phyloP scores from a whole-genome alignment of 352 stramenopile species.

The Pythium sp. region DNA sequence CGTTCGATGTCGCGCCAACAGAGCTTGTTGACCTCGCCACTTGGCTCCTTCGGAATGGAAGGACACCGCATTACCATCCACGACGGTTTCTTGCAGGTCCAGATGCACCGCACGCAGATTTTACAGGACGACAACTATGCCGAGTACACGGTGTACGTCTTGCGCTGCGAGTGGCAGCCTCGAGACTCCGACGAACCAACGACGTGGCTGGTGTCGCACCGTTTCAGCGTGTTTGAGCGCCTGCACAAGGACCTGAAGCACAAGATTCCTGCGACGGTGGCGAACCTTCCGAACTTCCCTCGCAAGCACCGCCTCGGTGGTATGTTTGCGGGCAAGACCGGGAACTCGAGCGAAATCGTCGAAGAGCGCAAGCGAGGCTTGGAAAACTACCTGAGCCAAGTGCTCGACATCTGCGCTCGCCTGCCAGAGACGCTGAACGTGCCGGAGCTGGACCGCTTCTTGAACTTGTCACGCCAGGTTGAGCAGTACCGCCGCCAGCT shows the following conservation, averaged over 20 bases:
- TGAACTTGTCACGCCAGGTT: conserved; percentile 84
- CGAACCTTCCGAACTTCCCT: conserved; percentile 64
- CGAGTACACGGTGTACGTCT: conserved; percentile 88
- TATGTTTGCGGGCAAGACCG: conserved; percentile 82
- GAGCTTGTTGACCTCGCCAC: conserved; percentile 59
- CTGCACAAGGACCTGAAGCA: conserved; percentile 76
- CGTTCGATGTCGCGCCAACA: conserved; percentile 61
- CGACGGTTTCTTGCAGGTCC: conserved; percentile 79
- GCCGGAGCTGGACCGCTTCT: conserved; percentile 81
- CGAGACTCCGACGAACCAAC: conserved; percentile 51
- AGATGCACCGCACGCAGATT: conserved; percentile 85
- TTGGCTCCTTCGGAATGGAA: conserved; percentile 77
- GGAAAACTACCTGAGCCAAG: conserved; percentile 80
- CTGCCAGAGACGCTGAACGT: conserved; percentile 80
- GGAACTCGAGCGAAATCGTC: conserved; percentile 84
- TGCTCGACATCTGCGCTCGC: conserved; percentile 79
- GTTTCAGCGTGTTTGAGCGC: conserved; percentile 68
- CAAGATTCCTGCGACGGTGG: conserved; percentile 67
- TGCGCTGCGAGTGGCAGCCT: conserved; percentile 81
- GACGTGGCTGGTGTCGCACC: conserved; percentile 70
- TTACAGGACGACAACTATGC: conserved; percentile 88
- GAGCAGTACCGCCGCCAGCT: conserved; percentile 82
- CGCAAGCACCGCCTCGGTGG: conserved; percentile 84
- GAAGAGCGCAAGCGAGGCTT: conserved; percentile 81
- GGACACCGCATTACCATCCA: conserved; percentile 81